phyloP scores from a whole-genome alignment of 2,329 filamentous ascomycete genomes.

The Hansfordia pulvinata region DNA sequence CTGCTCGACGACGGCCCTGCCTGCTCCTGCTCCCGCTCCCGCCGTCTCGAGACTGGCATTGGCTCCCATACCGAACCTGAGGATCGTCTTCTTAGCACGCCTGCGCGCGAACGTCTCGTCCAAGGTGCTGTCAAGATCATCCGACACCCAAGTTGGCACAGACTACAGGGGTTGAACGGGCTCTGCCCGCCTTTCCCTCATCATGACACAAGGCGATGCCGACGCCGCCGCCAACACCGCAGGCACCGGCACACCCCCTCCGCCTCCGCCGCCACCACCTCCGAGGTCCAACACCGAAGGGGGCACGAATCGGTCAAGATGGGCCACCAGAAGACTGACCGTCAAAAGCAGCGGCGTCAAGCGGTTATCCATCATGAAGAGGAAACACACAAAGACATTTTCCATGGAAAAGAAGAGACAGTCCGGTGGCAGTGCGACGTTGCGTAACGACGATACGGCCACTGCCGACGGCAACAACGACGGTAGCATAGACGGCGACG shows the following conservation, averaged over 20 bases:
- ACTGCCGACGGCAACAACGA: constrained; percentile 19
- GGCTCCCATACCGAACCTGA: too few species aligned
- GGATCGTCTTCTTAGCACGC: too few species aligned
- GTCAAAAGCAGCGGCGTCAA: constrained; percentile 65
- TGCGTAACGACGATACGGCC: constrained; percentile 11
- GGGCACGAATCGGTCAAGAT: constrained; percentile 70
- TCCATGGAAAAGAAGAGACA: constrained; percentile 25
- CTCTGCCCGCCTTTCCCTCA: constrained; percentile 22
- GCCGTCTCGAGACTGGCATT: too few species aligned
- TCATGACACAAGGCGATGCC: constrained; percentile 20
- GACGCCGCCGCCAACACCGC: constrained; percentile 7
- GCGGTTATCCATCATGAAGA: constrained; percentile 68
- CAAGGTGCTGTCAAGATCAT: too few species aligned
- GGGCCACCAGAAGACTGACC: constrained; percentile 85
- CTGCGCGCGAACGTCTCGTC: too few species aligned
- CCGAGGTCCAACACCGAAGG: constrained; percentile 25
- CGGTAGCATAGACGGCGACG: constrained; percentile 21
- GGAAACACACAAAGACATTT: constrained; percentile 48
- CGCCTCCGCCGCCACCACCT: too few species aligned
- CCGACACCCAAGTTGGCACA: too few species aligned
- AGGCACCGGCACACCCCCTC: constrained; percentile 2
- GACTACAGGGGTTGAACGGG: constrained; percentile 28
- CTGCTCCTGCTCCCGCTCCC: too few species aligned
- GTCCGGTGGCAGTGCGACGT: constrained; percentile 1
- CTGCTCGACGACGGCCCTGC: too few species aligned